Evolutionary conservation across 176 grass and related monocot species (phyloP).

Genomic region (Triticum monococcum): DNA sequence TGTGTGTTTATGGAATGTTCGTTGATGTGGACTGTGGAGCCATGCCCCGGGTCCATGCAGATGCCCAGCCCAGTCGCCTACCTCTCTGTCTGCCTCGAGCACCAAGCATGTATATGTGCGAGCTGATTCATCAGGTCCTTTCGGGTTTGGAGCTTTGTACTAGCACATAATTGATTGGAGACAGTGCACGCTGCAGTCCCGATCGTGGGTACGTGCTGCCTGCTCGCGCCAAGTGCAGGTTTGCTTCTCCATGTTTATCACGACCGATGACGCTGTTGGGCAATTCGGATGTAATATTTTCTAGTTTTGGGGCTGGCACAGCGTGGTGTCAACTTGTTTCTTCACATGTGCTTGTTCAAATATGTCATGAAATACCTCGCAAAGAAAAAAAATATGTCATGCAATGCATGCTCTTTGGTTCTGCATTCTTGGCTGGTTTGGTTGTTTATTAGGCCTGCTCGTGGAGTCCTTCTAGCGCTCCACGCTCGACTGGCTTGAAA

Average conservation of each 20-base stretch:
- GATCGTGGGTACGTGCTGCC: neutral
- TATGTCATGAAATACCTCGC: neutral
- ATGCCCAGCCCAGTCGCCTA: neutral
- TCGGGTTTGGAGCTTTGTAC: slow-evolving; percentile 12
- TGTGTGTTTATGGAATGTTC: neutral
- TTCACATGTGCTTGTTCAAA: neutral
- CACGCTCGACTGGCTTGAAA: too few species aligned
- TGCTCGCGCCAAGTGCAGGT: neutral
- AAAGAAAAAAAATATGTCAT: neutral
- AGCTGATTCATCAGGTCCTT: neutral
- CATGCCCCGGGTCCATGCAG: slow-evolving; percentile 10
- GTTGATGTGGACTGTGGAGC: neutral
- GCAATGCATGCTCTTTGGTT: neutral
- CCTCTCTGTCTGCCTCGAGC: neutral
- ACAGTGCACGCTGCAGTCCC: neutral
- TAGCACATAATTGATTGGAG: slow-evolving; percentile 1
- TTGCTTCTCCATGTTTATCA: slow-evolving; percentile 27
- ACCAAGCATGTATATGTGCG: neutral
- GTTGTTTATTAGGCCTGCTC: neutral
- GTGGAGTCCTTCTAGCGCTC: too few species aligned
- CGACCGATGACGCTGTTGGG: neutral
- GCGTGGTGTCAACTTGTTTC: neutral
- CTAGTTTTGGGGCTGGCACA: neutral
- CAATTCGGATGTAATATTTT: neutral
- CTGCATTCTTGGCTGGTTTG: neutral